Base-by-base conservation (phyloP, 305 asterid species). In the Rubia tinctorum region DNA sequence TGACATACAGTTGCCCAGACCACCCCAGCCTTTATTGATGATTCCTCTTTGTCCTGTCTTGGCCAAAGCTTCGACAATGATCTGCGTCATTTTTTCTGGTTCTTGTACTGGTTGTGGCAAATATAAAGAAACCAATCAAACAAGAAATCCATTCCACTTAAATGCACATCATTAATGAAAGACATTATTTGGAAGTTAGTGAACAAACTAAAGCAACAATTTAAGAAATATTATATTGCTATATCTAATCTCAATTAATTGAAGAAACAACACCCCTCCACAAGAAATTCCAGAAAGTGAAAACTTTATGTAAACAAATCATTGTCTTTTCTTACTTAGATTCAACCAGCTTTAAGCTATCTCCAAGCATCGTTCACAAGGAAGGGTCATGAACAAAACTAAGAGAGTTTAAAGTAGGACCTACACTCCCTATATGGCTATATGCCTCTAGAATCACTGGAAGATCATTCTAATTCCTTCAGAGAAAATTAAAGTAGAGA, bases 1-100 rank as follows among this genome's bases (percentile, higher is more conserved):
- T 71, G 22, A 73, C 88, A 42, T 86, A 93, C 98, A 69, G 77
- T 78, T 74, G 77, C 98, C 98, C 75, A 93, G 86, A 81, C 97
- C 97, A 65, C 97, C 98, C 98, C 98, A 93, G 83, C 98, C 98
- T 87, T 87, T 91, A 74, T 93, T 91, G 55, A 93, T 91, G 86
- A 93, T 91, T 77, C 98, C 98, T 73, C 98, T 93, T 75, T 89
- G 96, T 77, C 87, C 88, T 13, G 97, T 93, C 64, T 70, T 84
- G 78, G 86, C 95, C 71, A 93, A 90, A 78, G 98, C 98, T 83
- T 72, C 80, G 76, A 89, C 91, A 64, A 93, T 91, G 81, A 79
- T 85, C 77, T 82, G 67, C 5, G 98, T 93, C 97, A 93, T 91
- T 86, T 88, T 91, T 80, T 80, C 89, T 45, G 98, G 96, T 76